These are phyloP conservation scores for Suillus ampliporus DNA, from an alignment of 768 basidiomycete species.

Conservation along the genomic window DNA sequence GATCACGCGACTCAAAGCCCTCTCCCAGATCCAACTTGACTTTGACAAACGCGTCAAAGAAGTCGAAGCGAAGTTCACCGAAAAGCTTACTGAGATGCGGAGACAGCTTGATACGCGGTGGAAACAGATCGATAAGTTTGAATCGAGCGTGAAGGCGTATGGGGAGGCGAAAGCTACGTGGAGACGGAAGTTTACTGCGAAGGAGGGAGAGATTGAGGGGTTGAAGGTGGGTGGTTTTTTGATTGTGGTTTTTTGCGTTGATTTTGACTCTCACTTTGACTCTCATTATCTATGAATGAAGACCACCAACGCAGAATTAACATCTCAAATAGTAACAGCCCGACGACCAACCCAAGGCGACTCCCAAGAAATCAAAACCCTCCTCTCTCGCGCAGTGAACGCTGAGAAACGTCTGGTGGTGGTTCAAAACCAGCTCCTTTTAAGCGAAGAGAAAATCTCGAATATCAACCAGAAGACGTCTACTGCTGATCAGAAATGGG, in stretches of 20 bases:
- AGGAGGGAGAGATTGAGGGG: slow-evolving; percentile 90
- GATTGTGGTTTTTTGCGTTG: slow-evolving; percentile 9
- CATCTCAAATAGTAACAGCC: slow-evolving; percentile 66
- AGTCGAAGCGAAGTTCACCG: slow-evolving; percentile 70
- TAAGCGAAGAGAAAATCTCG: slow-evolving; percentile 85
- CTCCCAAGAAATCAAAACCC: slow-evolving; percentile 71
- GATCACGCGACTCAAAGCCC: slow-evolving; percentile 81
- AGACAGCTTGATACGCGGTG: slow-evolving; percentile 88
- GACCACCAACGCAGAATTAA: slow-evolving; percentile 77
- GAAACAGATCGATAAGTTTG: slow-evolving; percentile 94
- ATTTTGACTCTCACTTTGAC: background rate
- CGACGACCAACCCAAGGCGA: slow-evolving; percentile 66
- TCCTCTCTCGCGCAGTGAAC: slow-evolving; percentile 76
- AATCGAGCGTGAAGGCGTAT: slow-evolving; percentile 80
- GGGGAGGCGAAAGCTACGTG: slow-evolving; percentile 82
- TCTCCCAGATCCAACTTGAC: slow-evolving; percentile 83
- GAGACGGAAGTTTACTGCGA: slow-evolving; percentile 80
- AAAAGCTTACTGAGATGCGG: slow-evolving; percentile 78
- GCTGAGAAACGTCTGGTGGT: slow-evolving; percentile 89
- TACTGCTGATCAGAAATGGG: slow-evolving; percentile 87
- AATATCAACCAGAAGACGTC: slow-evolving; percentile 73
- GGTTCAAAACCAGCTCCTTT: slow-evolving; percentile 81
- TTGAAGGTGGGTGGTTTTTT: slow-evolving; percentile 62
- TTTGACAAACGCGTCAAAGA: slow-evolving; percentile 89
- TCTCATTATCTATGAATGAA: slow-evolving; percentile 33